These are phyloP conservation scores for Trichoderma breve DNA, from an alignment of 2,329 filamentous ascomycete genomes.

Conservation along the genomic window DNA sequence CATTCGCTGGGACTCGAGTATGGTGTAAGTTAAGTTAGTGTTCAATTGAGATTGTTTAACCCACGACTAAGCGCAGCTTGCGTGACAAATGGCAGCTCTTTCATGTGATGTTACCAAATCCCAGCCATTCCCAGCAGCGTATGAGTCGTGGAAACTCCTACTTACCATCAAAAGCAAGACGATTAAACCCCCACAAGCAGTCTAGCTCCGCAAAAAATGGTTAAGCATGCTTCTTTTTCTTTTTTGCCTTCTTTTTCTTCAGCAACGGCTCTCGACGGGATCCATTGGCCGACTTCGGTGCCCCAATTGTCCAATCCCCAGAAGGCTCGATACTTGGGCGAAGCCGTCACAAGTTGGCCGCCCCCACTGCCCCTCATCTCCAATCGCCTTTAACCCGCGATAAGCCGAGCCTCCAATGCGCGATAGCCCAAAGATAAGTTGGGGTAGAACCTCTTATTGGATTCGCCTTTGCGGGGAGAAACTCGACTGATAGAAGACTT, in stretches of 20 bases:
- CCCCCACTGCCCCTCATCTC: conserved; percentile 15
- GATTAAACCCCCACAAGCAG: not conserved
- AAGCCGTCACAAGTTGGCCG: conserved; percentile 1
- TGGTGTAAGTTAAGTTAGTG: not conserved
- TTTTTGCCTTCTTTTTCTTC: not conserved
- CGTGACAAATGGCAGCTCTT: not conserved
- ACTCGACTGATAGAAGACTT: not conserved
- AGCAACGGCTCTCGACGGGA: conserved; percentile 7
- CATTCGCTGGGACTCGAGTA: not conserved
- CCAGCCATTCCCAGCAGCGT: not conserved
- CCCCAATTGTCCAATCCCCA: conserved; percentile 4
- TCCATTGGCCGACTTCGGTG: conserved; percentile 1
- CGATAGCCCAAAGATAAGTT: not conserved
- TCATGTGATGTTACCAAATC: not conserved
- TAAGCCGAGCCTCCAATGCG: conserved; percentile 16
- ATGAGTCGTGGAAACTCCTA: not conserved
- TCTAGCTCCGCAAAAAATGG: not conserved
- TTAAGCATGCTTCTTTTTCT: not conserved
- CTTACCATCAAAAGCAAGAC: not conserved
- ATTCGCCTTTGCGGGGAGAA: not conserved
- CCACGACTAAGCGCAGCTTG: not conserved
- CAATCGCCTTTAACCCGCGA: conserved; percentile 21
- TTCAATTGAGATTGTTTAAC: not conserved
- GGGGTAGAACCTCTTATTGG: not conserved
- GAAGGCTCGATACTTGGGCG: not conserved